Conservation (phyloP, 2,329 filamentous ascomycete genomes). For the Lachnellula arida region DNA sequence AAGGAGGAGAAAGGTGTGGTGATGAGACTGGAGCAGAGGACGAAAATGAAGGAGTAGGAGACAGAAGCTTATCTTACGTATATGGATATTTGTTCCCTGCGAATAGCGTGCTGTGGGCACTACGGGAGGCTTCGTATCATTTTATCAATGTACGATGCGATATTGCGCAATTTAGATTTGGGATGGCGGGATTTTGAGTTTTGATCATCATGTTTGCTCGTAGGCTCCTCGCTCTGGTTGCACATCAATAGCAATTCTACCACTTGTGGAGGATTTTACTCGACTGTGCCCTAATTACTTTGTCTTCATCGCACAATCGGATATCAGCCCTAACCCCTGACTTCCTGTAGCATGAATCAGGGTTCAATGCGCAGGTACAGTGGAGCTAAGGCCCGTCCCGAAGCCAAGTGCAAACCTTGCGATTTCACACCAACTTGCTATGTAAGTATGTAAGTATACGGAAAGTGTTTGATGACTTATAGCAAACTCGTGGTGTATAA, state of each 20-base stretch:
- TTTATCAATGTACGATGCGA: slow-evolving; percentile 16
- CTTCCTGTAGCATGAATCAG: too few relatives aligned
- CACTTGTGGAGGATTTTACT: neutral
- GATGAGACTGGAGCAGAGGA: neutral
- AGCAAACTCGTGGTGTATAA: too few relatives aligned
- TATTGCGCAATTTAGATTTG: slow-evolving; percentile 13
- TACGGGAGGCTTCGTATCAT: slow-evolving; percentile 15
- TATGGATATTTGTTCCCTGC: neutral
- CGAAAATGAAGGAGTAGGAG: neutral
- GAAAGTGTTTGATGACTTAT: too few relatives aligned
- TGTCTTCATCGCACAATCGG: too few relatives aligned
- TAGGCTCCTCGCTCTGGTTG: neutral
- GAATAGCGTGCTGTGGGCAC: slow-evolving; percentile 1
- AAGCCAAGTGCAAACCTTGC: too few relatives aligned
- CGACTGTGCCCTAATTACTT: too few relatives aligned
- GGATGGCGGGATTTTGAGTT: slow-evolving; percentile 13
- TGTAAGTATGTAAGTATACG: too few relatives aligned
- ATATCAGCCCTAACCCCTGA: too few relatives aligned
- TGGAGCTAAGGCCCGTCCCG: too few relatives aligned
- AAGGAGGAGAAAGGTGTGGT: neutral
- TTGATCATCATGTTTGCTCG: neutral
- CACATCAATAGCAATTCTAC: neutral
- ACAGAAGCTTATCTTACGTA: too few relatives aligned
- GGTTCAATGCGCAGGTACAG: too few relatives aligned
- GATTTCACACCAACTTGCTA: too few relatives aligned